Percentiles rank a stretch among this genome's conserved stretches.
Evolutionary conservation across 257 asterid genomes (phyloP).

Genomic region (Scutellaria baicalensis): DNA sequence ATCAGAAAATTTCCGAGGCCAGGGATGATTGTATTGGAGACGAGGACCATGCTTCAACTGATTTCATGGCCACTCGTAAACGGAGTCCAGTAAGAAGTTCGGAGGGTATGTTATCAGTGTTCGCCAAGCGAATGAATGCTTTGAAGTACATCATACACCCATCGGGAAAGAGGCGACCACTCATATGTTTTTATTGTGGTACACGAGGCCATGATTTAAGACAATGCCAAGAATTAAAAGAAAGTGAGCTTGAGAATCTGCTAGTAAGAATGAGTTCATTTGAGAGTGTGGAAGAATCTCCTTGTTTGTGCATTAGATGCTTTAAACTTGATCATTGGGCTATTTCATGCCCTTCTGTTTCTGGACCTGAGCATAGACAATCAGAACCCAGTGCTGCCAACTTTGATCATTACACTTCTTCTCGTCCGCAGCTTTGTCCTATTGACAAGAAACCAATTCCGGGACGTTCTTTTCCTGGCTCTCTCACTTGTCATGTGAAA

Average conservation of each 20-base stretch:
- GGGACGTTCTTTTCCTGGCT: not conserved
- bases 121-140: conserved; percentile 66
- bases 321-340: conserved; percentile 69
- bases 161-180: conserved; percentile 9
- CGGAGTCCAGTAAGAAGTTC: conserved; percentile 16
- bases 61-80: no score
- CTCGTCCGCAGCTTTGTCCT: not conserved
- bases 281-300: conserved; percentile 27
- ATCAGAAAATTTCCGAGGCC: conserved; percentile 14
- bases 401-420: not conserved
- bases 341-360: conserved; percentile 39
- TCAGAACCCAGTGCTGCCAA: not conserved
- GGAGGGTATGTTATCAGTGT: conserved; percentile 49
- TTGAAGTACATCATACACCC: conserved; percentile 35
- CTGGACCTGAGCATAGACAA: conserved; percentile 15
- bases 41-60: conserved; percentile 4
- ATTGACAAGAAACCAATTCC: not conserved
- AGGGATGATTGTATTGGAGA: conserved; percentile 8
- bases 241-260: conserved; percentile 45
- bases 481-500: conserved; percentile 8
- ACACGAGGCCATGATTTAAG: conserved; percentile 40
- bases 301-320: conserved; percentile 53
- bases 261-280: conserved; percentile 27
- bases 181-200: conserved; percentile 58
- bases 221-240: conserved; percentile 34